These are phyloP conservation scores for Exophiala phaeomuriformis DNA, from an alignment of 2,329 filamentous ascomycete species.

Conservation along the genomic window DNA sequence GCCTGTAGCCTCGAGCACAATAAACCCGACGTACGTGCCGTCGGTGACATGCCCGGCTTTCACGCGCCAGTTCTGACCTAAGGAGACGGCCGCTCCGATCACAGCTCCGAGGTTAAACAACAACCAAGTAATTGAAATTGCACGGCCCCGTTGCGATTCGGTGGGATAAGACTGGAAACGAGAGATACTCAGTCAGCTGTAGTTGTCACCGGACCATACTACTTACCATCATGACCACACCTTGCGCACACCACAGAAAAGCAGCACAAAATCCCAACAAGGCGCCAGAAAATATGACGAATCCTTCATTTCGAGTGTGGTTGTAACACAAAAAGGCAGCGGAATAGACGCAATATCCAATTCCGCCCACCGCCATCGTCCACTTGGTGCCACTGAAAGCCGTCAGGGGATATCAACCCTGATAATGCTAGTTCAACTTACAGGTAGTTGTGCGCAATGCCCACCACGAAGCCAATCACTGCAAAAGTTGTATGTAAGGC, in stretches of 20 bases:
- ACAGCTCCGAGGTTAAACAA: constrained; percentile 92
- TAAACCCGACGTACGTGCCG: constrained; percentile 67
- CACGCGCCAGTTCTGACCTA: constrained; percentile 39
- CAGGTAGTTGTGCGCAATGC: constrained; percentile 37
- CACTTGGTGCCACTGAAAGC: constrained; percentile 35
- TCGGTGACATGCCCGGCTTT: constrained; percentile 34
- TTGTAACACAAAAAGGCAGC: constrained; percentile 46
- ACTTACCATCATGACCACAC: constrained; percentile 56
- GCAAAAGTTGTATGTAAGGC: constrained; percentile 57
- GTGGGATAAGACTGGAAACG: constrained; percentile 54
- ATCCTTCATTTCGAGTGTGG: constrained; percentile 42
- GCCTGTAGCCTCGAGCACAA: constrained; percentile 61
- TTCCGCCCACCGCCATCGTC: constrained; percentile 40
- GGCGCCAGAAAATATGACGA: constrained; percentile 45
- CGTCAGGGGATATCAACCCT: constrained; percentile 27
- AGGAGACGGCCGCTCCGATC: constrained; percentile 62
- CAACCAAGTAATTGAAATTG: constrained; percentile 88
- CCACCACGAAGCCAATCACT: constrained; percentile 57
- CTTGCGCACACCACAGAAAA: constrained; percentile 46
- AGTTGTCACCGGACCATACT: neutral
- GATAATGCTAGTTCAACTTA: neutral
- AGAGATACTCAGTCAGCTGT: neutral
- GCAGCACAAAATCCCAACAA: constrained; percentile 44
- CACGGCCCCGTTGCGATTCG: constrained; percentile 75
- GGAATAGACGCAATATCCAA: constrained; percentile 44